These are phyloP conservation scores for Leucocoprinus sp. DNA, from an alignment of 768 basidiomycete species.

Conservation along the genomic window DNA sequence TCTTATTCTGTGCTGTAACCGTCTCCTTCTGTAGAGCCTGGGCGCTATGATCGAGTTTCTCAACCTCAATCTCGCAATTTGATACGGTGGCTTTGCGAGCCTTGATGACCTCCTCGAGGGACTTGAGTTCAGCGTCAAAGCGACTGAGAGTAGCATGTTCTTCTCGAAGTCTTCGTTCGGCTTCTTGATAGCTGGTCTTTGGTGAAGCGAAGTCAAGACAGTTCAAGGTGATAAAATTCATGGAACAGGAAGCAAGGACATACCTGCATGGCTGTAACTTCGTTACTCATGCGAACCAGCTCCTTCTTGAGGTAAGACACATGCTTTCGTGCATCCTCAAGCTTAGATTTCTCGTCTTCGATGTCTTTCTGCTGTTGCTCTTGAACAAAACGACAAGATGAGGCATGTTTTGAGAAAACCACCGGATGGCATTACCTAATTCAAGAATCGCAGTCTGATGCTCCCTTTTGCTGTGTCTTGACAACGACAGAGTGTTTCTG, in stretches of 20 bases:
- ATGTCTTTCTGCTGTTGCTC: slow-evolving; percentile 82
- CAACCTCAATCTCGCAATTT: slow-evolving; percentile 58
- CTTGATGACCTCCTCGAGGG: slow-evolving; percentile 76
- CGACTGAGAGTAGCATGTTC: slow-evolving; percentile 83
- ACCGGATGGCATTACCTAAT: slow-evolving; percentile 46
- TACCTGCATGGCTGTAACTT: slow-evolving; percentile 42
- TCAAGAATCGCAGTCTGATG: slow-evolving; percentile 83
- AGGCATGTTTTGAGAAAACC: neutral
- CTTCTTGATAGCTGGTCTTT: slow-evolving; percentile 52
- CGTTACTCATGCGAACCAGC: slow-evolving; percentile 45
- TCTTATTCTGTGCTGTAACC: slow-evolving; percentile 38
- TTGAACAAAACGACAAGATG: slow-evolving; percentile 22
- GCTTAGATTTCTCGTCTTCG: slow-evolving; percentile 34
- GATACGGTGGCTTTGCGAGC: slow-evolving; percentile 64
- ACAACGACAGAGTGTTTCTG: slow-evolving; percentile 76
- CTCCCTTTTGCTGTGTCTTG: slow-evolving; percentile 85
- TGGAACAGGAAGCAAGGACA: slow-evolving; percentile 10
- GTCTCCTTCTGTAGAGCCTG: slow-evolving; percentile 70
- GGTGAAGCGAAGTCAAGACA: neutral
- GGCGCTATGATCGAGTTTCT: slow-evolving; percentile 55
- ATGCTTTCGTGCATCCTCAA: slow-evolving; percentile 34
- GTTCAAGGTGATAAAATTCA: neutral
- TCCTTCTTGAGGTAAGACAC: slow-evolving; percentile 54
- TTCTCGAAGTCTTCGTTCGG: slow-evolving; percentile 65
- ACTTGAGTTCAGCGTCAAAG: slow-evolving; percentile 83